Base-by-base conservation (phyloP, 2,329 filamentous ascomycete species). In the Xylariaceae sp. region DNA sequence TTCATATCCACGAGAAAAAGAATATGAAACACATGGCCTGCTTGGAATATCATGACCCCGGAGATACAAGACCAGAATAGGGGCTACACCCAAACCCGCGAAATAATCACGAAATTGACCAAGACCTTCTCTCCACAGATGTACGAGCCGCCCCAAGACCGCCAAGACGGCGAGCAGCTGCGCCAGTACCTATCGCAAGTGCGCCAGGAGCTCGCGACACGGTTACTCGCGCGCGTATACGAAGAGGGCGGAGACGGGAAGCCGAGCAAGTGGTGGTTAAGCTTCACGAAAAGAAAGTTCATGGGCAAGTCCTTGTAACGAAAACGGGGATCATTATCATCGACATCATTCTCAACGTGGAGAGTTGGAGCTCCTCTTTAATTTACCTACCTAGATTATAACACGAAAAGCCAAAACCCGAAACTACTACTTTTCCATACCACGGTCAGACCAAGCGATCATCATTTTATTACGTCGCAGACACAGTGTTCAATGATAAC, bases 271-370 rank as follows among this genome's bases (percentile, higher is more conserved):
- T 97, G 93, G 90, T 99, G 94, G 94, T 77, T 99, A 74, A 97
- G 94, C 81, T 99, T 97, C 75, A 90, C 90, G 56, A 97, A 97
- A 87, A 88, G 94, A 78, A 97, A 97, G 85, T 99, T 99, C 73
- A 97, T 99, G 94, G 92, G 92, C 74, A 97, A 97, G 85, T 84
- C 85, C 67, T 79, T 94, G 77, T 92, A 80, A 11, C 15, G 3
- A 45, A 10, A 9, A 7, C 41, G 30, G 35, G 13, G 34, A 30
- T 30, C 4, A 30, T 30, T 30, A 30, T 30, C 23, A 30, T 5
- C 23, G 23, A 30, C 4, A 30, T 30, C 23, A 30, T 30, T 30
- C 23, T 30, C 23, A 30, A 5, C 23, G 23, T 30, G 23, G 23
- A 56, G 23, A 50, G 47, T 41, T 11, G 1, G 35, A 30, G n/a